Evolutionary conservation across 495 filamentous ascomycete species (phyloP).

Genomic region (Penicillium paradoxum): DNA sequence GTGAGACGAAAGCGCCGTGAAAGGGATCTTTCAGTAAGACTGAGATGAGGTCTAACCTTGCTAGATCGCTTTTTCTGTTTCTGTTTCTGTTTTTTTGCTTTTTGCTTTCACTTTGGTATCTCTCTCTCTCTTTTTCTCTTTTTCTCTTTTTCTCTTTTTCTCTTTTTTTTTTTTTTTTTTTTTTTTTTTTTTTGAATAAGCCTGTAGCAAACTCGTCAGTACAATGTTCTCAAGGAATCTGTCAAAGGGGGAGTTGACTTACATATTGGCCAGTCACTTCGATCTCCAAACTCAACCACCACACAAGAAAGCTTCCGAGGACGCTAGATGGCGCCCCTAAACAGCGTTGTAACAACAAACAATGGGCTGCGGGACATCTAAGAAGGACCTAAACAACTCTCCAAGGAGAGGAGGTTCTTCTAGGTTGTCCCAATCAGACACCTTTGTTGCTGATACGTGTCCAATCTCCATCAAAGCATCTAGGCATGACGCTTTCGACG

Average conservation of each 20-base stretch:
- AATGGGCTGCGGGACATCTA: not conserved
- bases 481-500: not conserved
- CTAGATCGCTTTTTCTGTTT: not conserved
- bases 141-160: not conserved
- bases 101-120: no score
- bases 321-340: not conserved
- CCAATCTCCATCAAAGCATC: not conserved
- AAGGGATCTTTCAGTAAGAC: no score
- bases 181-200: not conserved
- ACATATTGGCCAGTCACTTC: slow-evolving; percentile 1
- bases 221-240: not conserved
- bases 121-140: not conserved
- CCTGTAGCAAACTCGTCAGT: not conserved
- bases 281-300: not conserved
- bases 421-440: not conserved
- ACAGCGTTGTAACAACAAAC: not conserved
- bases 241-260: not conserved
- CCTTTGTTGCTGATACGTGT: not conserved
- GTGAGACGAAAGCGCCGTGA: no score
- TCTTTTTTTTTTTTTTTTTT: not conserved
- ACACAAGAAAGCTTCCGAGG: not conserved
- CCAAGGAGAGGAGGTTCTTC: slow-evolving; percentile 1
- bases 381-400: slow-evolving; percentile 1
- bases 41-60: no score
- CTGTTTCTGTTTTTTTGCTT: not conserved